These are phyloP conservation scores for Paecilomyces formosus DNA, from an alignment of 2,329 filamentous ascomycete genomes.

Conservation along the genomic window DNA sequence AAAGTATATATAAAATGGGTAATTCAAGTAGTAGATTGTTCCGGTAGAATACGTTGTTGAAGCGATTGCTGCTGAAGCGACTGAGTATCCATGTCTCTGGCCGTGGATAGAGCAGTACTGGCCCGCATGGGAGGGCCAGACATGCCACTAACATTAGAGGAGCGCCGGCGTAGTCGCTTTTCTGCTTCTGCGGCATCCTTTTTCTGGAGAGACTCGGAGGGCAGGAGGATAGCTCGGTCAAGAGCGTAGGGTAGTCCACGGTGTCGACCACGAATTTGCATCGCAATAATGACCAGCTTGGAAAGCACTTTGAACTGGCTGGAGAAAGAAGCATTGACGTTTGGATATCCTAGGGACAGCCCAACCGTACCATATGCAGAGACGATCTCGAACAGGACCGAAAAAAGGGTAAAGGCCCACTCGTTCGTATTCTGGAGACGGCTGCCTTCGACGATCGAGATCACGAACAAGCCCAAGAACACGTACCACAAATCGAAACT, in stretches of 20 bases:
- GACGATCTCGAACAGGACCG: slow-evolving; percentile 73
- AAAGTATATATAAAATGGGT: too few species aligned
- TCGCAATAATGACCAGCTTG: slow-evolving; percentile 59
- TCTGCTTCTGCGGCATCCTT: slow-evolving; percentile 51
- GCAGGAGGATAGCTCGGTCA: slow-evolving; percentile 63
- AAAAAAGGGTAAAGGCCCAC: slow-evolving; percentile 58
- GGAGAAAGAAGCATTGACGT: slow-evolving; percentile 70
- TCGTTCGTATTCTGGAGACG: slow-evolving; percentile 58
- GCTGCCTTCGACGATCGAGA: slow-evolving; percentile 76
- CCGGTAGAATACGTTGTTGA: not conserved
- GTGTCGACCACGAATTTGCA: slow-evolving; percentile 59
- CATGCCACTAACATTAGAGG: slow-evolving; percentile 26
- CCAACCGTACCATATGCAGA: slow-evolving; percentile 94
- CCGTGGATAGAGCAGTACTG: not conserved
- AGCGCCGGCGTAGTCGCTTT: slow-evolving; percentile 32
- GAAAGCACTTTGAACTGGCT: slow-evolving; percentile 68
- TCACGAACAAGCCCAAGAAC: slow-evolving; percentile 86
- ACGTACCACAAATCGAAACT: slow-evolving; percentile 98
- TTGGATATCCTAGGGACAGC: slow-evolving; percentile 73
- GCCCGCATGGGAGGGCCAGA: slow-evolving; percentile 2
- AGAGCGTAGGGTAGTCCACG: slow-evolving; percentile 60
- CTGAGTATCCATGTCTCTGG: not conserved
- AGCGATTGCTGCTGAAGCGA: not conserved
- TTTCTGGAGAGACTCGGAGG: slow-evolving; percentile 55
- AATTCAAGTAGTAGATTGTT: not conserved